Percentiles rank a stretch among this genome's conserved stretches.
Conservation (phyloP, 2,329 filamentous ascomycete genomes). For the Cryphonectria japonica region DNA sequence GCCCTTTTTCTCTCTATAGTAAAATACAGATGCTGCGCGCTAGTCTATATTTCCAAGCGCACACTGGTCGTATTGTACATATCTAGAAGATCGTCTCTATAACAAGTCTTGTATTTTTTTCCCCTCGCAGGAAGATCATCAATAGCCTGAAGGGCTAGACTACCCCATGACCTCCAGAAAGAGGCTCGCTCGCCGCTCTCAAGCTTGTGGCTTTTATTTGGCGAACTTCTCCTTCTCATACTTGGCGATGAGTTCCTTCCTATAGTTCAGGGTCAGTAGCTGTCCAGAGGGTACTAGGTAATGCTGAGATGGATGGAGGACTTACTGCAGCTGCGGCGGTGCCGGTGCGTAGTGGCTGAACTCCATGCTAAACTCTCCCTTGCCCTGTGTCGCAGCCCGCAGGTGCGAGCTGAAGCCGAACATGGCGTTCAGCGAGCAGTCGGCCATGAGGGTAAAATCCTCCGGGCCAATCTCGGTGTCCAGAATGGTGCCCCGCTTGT, state of each 20-base stretch:
- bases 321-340: conserved; percentile 85
- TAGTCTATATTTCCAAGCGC: conserved; percentile 20
- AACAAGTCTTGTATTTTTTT: background rate
- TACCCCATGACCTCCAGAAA: background rate
- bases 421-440: conserved; percentile 95
- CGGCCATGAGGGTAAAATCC: conserved; percentile 89
- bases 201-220: conserved; percentile 12
- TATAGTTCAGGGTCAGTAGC: conserved; percentile 39
- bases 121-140: background rate
- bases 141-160: background rate
- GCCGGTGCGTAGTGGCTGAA: conserved; percentile 94
- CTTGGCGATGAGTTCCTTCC: conserved; percentile 63
- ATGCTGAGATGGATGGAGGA: no score
- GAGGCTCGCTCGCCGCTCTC: background rate
- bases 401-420: conserved; percentile 95
- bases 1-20: conserved; percentile 3
- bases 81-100: conserved; percentile 25
- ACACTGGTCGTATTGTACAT: conserved; percentile 21
- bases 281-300: conserved; percentile 25
- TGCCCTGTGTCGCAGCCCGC: conserved; percentile 92
- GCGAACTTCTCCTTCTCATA: conserved; percentile 54
- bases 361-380: conserved; percentile 99
- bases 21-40: conserved; percentile 21
- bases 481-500: conserved; percentile 94
- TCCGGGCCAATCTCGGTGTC: conserved; percentile 94